A percentile compares a stretch with the other conserved stretches of the same genome.
Evolutionary conservation across 2,329 filamentous ascomycete species (phyloP).

Genomic region (Ophiostoma ulmi): DNA sequence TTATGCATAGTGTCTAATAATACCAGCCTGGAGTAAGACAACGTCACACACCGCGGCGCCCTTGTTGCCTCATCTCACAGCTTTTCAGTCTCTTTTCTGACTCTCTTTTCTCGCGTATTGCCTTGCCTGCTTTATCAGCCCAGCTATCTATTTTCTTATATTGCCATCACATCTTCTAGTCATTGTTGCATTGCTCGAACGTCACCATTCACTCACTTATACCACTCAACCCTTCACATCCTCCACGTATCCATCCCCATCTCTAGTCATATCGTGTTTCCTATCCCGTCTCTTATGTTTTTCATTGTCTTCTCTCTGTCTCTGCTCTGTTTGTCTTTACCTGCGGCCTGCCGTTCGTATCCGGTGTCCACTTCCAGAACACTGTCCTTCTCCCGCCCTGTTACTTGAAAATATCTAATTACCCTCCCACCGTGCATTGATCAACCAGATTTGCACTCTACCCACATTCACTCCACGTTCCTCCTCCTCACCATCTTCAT

Average conservation of each 20-base stretch:
- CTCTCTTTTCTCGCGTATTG: not conserved
- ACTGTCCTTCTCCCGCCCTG: not conserved
- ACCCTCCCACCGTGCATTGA: not conserved
- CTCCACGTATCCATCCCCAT: not conserved
- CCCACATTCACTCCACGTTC: not conserved
- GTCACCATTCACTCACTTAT: not conserved
- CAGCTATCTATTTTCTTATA: not conserved
- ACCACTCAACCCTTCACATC: not conserved
- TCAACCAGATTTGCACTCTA: conserved; percentile 2
- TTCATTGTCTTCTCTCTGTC: not conserved
- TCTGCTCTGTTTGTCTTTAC: conserved; percentile 3
- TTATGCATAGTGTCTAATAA: not conserved
- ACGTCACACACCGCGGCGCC: conserved; percentile 20
- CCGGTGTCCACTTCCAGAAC: not conserved
- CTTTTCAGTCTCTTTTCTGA: not conserved
- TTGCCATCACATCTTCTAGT: not conserved
- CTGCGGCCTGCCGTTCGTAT: not conserved
- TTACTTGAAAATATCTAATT: not conserved
- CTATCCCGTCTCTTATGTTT: not conserved
- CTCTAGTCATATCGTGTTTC: not conserved
- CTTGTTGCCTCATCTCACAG: conserved; percentile 20
- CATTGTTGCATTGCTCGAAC: conserved; percentile 1
- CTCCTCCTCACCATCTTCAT: not conserved
- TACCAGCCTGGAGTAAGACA: conserved; percentile 16
- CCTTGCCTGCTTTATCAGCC: not conserved